These are phyloP conservation scores for Huiozyma sinensis DNA, from an alignment of 805 yeast species.

Conservation along the genomic window DNA sequence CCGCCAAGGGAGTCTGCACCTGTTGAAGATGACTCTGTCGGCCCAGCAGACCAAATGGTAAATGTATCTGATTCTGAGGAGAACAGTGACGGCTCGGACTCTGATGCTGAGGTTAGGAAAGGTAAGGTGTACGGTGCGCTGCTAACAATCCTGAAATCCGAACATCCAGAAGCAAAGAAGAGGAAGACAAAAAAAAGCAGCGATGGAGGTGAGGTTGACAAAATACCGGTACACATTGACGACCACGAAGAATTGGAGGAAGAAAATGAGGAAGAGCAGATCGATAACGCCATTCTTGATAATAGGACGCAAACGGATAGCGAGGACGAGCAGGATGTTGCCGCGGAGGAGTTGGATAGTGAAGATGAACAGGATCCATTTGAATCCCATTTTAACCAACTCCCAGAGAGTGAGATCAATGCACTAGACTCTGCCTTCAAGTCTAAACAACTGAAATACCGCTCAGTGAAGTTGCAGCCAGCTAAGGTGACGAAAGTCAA, in stretches of 20 bases:
- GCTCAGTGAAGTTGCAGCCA: constrained; percentile 11
- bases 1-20: constrained; percentile 3
- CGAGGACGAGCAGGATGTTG: constrained; percentile 20
- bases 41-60: too few relatives aligned
- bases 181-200: constrained; percentile 7
- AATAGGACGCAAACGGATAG: constrained; percentile 20
- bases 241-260: constrained; percentile 8
- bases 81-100: constrained; percentile 6
- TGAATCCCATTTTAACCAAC: constrained; percentile 58
- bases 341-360: constrained; percentile 20
- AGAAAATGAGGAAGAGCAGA: constrained; percentile 24
- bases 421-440: constrained; percentile 27
- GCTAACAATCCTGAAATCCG: constrained; percentile 46
- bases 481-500: constrained; percentile 1
- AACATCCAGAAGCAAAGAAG: constrained; percentile 26
- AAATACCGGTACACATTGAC: constrained; percentile 4
- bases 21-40: constrained; percentile 2
- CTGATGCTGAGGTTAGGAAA: constrained; percentile 19
- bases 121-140: constrained; percentile 57
- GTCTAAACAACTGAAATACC: constrained; percentile 23
- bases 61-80: constrained; percentile 5
- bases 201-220: constrained; percentile 1
- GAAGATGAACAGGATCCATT: constrained; percentile 57
- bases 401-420: constrained; percentile 29
- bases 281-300: constrained; percentile 21